A percentile compares a stretch with the other conserved stretches of the same genome.
Conservation (phyloP, 2,329 filamentous ascomycete genomes). For the Fusarium pseudonygamai region DNA sequence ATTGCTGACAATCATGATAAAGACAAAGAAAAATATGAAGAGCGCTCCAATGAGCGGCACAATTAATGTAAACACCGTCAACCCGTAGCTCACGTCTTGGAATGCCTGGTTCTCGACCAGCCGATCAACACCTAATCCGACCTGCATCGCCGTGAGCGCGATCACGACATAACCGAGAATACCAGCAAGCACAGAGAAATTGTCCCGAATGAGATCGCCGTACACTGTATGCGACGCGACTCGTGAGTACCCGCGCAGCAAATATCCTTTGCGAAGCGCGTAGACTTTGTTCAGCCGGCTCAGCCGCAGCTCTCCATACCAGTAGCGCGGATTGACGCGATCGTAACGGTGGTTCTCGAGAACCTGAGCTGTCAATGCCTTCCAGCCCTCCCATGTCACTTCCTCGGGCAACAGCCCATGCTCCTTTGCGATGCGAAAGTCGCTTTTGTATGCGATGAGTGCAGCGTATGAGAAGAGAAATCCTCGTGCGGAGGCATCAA, state of each 20-base stretch:
- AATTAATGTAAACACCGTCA: constrained; percentile 27
- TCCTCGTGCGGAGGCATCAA: constrained; percentile 46
- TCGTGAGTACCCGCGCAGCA: constrained; percentile 27
- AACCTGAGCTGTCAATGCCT: constrained; percentile 39
- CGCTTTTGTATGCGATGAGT: constrained; percentile 49
- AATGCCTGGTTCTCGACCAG: constrained; percentile 7
- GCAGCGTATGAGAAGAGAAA: constrained; percentile 52
- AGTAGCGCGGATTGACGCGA: constrained; percentile 50
- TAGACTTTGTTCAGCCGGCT: constrained; percentile 50
- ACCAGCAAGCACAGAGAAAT: constrained; percentile 30
- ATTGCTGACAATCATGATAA: constrained; percentile 29
- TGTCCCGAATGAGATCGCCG: constrained; percentile 28
- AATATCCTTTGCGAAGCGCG: constrained; percentile 16
- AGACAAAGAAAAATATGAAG: constrained; percentile 23
- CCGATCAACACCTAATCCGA: constrained; percentile 16
- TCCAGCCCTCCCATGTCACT: constrained; percentile 53
- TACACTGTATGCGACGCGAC: constrained; percentile 31
- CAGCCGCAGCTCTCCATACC: constrained; percentile 54
- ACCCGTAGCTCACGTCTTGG: constrained; percentile 21
- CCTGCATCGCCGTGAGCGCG: constrained; percentile 32
- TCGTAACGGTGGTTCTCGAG: constrained; percentile 42
- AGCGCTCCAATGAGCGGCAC: constrained; percentile 23
- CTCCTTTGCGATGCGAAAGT: constrained; percentile 51
- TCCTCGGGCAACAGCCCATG: constrained; percentile 48
- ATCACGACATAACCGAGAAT: constrained; percentile 33